These are phyloP conservation scores for Eucalyptus sideroxylon DNA, from an alignment of 345 rosid species.

Conservation along the genomic window DNA sequence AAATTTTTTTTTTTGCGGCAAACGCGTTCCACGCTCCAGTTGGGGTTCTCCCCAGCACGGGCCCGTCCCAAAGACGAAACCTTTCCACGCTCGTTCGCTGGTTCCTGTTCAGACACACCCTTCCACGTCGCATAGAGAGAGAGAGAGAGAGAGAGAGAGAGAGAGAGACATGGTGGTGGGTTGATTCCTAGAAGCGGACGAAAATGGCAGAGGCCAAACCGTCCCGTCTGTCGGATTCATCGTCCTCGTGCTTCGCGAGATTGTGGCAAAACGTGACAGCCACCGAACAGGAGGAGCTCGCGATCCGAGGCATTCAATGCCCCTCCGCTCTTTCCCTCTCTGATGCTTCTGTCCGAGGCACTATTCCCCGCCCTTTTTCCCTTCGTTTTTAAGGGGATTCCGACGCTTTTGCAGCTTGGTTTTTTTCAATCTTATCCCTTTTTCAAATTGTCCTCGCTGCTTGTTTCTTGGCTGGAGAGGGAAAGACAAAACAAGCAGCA, in stretches of 20 bases:
- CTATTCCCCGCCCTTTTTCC: background rate
- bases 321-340: background rate
- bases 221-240: background rate
- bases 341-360: background rate
- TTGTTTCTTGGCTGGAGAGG: background rate
- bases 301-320: conserved; percentile 8
- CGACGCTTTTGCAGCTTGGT: background rate
- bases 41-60: background rate
- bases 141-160: background rate
- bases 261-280: conserved; percentile 8
- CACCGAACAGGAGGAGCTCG: conserved; percentile 12
- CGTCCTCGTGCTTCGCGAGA: background rate
- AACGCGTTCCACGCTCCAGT: background rate
- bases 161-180: background rate
- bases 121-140: background rate
- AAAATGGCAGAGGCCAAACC: background rate
- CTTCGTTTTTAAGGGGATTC: background rate
- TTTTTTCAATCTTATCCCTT: background rate
- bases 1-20: background rate
- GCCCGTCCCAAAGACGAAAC: background rate
- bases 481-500: background rate
- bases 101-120: background rate
- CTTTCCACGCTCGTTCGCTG: background rate
- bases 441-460: background rate
- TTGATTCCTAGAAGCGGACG: background rate